These are phyloP conservation scores for Lactifluus subvellereus DNA, from an alignment of 768 basidiomycete genomes.

Conservation along the genomic window DNA sequence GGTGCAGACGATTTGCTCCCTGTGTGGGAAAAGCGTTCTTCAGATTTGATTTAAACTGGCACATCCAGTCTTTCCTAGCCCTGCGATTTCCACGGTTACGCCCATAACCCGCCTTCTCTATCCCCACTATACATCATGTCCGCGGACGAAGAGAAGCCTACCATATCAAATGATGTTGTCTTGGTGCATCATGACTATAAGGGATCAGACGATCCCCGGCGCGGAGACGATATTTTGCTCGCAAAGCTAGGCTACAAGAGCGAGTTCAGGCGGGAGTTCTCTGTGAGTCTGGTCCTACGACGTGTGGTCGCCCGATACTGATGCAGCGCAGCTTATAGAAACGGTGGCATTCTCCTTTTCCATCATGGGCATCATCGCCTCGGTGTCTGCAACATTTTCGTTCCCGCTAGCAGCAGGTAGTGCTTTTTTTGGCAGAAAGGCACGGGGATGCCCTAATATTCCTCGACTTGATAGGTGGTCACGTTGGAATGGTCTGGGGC, in stretches of 20 bases:
- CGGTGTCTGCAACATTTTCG: conserved; percentile 58
- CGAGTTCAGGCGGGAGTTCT: conserved; percentile 71
- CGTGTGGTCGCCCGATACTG: background rate
- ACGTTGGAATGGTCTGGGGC: conserved; percentile 73
- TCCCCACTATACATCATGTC: conserved; percentile 3
- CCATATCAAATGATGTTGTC: background rate
- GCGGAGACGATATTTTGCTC: conserved; percentile 50
- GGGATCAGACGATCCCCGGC: background rate
- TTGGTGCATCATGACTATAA: background rate
- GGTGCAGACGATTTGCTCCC: background rate
- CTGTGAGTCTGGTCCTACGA: conserved; percentile 37
- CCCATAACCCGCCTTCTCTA: background rate
- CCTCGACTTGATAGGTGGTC: conserved; percentile 44
- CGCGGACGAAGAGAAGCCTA: conserved; percentile 5
- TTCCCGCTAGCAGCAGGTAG: conserved; percentile 60
- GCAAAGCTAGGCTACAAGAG: conserved; percentile 65
- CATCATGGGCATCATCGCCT: conserved; percentile 68
- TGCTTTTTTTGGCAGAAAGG: conserved; percentile 17
- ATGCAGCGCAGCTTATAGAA: conserved; percentile 42
- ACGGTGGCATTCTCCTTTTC: conserved; percentile 63
- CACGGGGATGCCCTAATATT: background rate
- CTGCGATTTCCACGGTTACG: background rate
- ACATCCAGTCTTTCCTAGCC: conserved; percentile 1
- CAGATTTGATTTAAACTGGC: background rate
- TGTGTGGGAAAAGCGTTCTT: background rate